Conservation (phyloP, 768 basidiomycete species). For the Boletus pseudo-olivaceus region DNA sequence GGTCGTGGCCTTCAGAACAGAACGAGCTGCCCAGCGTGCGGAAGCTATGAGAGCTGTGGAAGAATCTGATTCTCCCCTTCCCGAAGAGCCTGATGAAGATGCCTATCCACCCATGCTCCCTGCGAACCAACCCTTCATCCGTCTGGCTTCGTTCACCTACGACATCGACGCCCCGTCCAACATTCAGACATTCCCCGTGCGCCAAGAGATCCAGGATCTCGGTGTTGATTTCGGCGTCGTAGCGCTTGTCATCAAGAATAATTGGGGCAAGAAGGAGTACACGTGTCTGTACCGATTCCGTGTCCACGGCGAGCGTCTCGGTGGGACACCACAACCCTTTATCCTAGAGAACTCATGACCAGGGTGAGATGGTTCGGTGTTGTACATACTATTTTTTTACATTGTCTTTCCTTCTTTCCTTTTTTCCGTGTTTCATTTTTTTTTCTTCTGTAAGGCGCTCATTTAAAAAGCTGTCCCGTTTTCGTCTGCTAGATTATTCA, state of each 20-base stretch:
- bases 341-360: slow-evolving; percentile 23
- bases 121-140: slow-evolving; percentile 47
- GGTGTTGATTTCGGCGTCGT: slow-evolving; percentile 85
- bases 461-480: neutral
- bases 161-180: slow-evolving; percentile 49
- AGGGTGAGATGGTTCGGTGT: neutral
- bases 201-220: slow-evolving; percentile 60
- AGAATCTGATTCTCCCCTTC: slow-evolving; percentile 21
- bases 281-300: slow-evolving; percentile 89
- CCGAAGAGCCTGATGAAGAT: slow-evolving; percentile 31
- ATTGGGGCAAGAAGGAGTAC: slow-evolving; percentile 81
- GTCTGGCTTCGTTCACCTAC: slow-evolving; percentile 69
- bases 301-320: slow-evolving; percentile 64
- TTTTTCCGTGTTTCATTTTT: neutral
- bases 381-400: slow-evolving; percentile 13
- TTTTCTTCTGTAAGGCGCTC: slow-evolving; percentile 3
- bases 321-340: slow-evolving; percentile 37
- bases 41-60: slow-evolving; percentile 33
- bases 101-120: slow-evolving; percentile 50
- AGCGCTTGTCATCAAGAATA: slow-evolving; percentile 72
- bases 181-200: slow-evolving; percentile 80
- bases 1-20: slow-evolving; percentile 51
- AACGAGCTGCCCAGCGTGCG: slow-evolving; percentile 36
- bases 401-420: neutral
- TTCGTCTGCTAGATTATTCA: slow-evolving; percentile 23